Percentiles rank a stretch among this genome's conserved stretches.
These are phyloP conservation scores for Microthyrium microscopicum DNA, from an alignment of 2,329 filamentous ascomycete species.

Conservation along the genomic window DNA sequence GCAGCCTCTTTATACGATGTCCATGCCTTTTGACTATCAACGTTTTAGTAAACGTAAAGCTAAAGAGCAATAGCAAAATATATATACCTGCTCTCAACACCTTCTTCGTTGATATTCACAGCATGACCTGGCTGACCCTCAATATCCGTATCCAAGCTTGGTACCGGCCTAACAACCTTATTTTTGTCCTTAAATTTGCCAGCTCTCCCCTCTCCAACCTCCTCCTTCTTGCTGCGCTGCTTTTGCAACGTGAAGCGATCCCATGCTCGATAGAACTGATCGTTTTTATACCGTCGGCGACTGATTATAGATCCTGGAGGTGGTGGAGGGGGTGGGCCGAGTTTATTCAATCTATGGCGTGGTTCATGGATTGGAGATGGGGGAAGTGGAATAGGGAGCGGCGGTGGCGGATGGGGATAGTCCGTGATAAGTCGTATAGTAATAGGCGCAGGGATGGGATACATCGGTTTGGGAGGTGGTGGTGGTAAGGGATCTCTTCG, in stretches of 20 bases:
- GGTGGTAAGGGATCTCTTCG: no score
- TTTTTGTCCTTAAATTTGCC: not conserved
- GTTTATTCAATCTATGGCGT: not conserved
- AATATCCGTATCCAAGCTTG: constrained; percentile 6
- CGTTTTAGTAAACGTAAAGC: not conserved
- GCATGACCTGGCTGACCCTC: constrained; percentile 7
- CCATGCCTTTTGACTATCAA: constrained; percentile 8
- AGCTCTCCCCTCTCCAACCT: not conserved
- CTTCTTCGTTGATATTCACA: constrained; percentile 6
- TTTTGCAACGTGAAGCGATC: constrained; percentile 7
- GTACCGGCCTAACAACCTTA: not conserved
- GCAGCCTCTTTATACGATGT: constrained; percentile 8
- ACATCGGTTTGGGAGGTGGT: no score
- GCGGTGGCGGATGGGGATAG: not conserved
- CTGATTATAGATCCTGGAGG: not conserved
- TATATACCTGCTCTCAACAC: constrained; percentile 3
- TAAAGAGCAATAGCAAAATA: not conserved
- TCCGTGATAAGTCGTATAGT: no score
- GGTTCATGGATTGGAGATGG: not conserved
- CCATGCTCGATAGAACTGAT: constrained; percentile 8
- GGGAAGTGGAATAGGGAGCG: not conserved
- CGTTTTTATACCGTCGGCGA: constrained; percentile 6
- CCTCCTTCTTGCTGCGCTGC: constrained; percentile 3
- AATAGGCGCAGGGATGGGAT: no score
- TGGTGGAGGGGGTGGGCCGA: not conserved